Base-by-base conservation (phyloP, 257 asterid genomes). In the Linderniella brevidens region DNA sequence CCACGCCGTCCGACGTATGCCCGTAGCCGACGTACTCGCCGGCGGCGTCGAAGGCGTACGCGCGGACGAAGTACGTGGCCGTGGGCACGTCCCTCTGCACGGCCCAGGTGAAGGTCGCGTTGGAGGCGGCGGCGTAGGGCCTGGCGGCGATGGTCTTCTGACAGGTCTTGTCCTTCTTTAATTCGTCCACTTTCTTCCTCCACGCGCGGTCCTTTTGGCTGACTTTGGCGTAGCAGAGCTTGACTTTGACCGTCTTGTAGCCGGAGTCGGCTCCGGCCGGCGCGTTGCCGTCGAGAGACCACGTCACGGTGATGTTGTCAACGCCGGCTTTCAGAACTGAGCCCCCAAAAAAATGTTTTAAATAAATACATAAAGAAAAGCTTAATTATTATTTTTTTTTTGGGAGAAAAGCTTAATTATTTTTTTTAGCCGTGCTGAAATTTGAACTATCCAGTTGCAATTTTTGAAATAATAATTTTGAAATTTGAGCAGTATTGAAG, bases 161-260 rank as follows among this genome's bases (percentile, higher is more conserved):
- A 53, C 97, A 79, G 12, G 87, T 77, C 36, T 79, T 86, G 79
- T 82, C 93, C 60, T 73, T 82, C 0, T 29, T 12, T 10, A 86
- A 25, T 14, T 67, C 13, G 41, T 79, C 82, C 15, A 12, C 72
- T 0, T 93, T 73, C 17, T 73, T 82, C 19, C 97, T 69, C 94
- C 93, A 86, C 0, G 59, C 75, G 0, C 96, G 66, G 14, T 86
- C 97, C 35, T 35, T 49, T 48, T 86, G 97, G 75, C 97, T 86
- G 0, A 67, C 17, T 1, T 82, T 93, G 0, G 93, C 79, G 40
- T 77, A 82, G 66, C 97, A 79, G 1, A 82, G 79, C 61, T 66
- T 57, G 39, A 73, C 19, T 14, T 73, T 45, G 17, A 73, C 74
- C 0, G 61, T 67, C 50, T 55, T 68, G 58, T 86, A 82, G 9